A percentile compares a stretch with the other conserved stretches of the same genome.
These are phyloP conservation scores for Gamsiella multidivaricata DNA, from an alignment of 192 early-diverging fungal genomes.

Conservation along the genomic window DNA sequence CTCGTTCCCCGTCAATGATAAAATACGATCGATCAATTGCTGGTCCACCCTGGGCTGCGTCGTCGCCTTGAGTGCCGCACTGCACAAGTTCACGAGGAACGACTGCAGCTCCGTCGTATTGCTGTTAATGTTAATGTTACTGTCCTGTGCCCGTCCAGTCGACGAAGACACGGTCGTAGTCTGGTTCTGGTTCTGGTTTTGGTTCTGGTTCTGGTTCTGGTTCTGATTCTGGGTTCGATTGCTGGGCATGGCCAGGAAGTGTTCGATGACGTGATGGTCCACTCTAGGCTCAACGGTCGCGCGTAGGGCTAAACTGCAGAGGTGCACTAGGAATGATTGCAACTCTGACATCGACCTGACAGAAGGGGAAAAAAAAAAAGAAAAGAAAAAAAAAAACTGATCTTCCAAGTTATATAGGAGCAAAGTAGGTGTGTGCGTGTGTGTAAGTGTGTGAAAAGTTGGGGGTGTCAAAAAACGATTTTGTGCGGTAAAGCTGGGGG, in stretches of 20 bases:
- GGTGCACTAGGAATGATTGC: neutral
- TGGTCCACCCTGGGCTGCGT: neutral
- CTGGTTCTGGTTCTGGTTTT: neutral
- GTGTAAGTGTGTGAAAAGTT: no score
- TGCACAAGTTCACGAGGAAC: neutral
- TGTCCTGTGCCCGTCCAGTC: no score
- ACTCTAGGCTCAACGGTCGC: neutral
- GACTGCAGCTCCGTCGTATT: neutral
- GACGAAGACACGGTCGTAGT: no score
- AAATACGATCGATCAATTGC: neutral
- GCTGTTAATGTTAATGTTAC: no score
- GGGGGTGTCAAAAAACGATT: no score
- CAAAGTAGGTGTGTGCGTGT: no score
- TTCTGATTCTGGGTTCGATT: neutral
- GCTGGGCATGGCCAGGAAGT: neutral
- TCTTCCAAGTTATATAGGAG: no score
- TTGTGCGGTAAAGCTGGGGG: no score
- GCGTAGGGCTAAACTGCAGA: neutral
- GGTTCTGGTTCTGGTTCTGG: neutral
- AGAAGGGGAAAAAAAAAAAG: no score
- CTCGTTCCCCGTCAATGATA: neutral
- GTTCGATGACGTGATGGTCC: neutral
- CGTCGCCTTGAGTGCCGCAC: neutral
- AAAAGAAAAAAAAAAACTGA: no score
- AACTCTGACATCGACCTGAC: slow-evolving; percentile 1